Percentiles rank a stretch among this genome's conserved stretches.
Conservation (phyloP, 305 asterid genomes). For the Fraxinus xanthoxyloides region DNA sequence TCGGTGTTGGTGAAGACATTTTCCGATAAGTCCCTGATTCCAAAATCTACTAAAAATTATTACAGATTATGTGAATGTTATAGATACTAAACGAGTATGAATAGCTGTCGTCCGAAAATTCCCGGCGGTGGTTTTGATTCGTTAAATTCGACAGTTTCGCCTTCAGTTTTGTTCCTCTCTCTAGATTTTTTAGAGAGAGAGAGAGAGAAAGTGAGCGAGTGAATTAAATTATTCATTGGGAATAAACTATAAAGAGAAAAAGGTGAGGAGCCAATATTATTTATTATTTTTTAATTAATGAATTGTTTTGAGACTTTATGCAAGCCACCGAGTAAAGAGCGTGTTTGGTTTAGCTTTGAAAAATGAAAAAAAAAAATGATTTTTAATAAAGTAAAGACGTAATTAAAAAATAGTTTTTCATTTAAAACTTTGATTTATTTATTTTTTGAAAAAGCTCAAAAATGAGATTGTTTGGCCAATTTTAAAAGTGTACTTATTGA, state of each 20-base stretch:
- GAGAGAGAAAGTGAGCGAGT: neutral
- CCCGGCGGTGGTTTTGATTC: neutral
- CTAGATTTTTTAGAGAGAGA: neutral
- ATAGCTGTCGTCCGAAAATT: neutral
- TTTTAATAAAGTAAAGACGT: neutral
- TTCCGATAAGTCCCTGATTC: neutral
- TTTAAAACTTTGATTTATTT: neutral
- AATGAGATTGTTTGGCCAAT: neutral
- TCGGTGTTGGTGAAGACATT: slow-evolving; percentile 43
- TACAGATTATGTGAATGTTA: neutral
- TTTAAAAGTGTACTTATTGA: too few species aligned
- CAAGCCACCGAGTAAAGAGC: neutral
- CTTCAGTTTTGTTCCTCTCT: neutral
- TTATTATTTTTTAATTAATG: neutral
- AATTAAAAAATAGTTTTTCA: neutral
- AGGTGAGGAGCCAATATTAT: neutral
- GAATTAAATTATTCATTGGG: neutral
- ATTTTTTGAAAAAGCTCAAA: neutral
- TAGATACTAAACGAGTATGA: neutral
- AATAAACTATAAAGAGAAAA: neutral
- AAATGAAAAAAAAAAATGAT: neutral
- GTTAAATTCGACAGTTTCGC: neutral
- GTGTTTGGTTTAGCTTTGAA: neutral
- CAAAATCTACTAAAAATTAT: neutral
- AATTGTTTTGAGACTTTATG: neutral